A percentile compares a stretch with the other conserved stretches of the same genome.
These are phyloP conservation scores for Scleroderma bovista DNA, from an alignment of 768 basidiomycete genomes.

Conservation along the genomic window DNA sequence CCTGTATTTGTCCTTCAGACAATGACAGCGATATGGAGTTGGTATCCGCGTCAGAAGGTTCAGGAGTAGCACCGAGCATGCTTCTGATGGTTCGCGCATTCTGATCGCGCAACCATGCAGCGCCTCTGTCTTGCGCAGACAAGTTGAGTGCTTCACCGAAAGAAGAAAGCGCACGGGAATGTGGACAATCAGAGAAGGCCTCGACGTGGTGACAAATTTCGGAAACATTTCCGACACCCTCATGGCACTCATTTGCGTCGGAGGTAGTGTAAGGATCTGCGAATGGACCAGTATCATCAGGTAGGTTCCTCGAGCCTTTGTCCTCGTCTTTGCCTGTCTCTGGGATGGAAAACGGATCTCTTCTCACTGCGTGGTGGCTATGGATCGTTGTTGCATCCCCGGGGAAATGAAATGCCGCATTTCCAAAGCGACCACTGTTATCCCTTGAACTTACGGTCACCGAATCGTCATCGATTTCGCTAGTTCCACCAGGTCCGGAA, in stretches of 20 bases:
- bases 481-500: slow-evolving; percentile 34
- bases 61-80: slow-evolving; percentile 52
- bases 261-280: slow-evolving; percentile 24
- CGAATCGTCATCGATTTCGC: slow-evolving; percentile 63
- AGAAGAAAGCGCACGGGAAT: slow-evolving; percentile 37
- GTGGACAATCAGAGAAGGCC: slow-evolving; percentile 14
- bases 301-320: not conserved
- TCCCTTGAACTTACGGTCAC: slow-evolving; percentile 74
- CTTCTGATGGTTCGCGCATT: slow-evolving; percentile 58
- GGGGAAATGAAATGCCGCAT: slow-evolving; percentile 2
- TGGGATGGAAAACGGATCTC: slow-evolving; percentile 5
- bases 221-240: slow-evolving; percentile 45
- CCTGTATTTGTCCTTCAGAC: slow-evolving; percentile 27
- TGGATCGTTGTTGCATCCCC: not conserved
- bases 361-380: not conserved
- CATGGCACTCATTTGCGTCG: slow-evolving; percentile 29
- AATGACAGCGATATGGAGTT: slow-evolving; percentile 34
- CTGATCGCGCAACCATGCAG: slow-evolving; percentile 81
- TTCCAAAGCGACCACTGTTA: slow-evolving; percentile 23
- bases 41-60: slow-evolving; percentile 53
- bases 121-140: slow-evolving; percentile 60
- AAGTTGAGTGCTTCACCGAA: slow-evolving; percentile 35
- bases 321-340: slow-evolving; percentile 1
- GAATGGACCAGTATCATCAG: slow-evolving; percentile 19
- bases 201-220: slow-evolving; percentile 42